A percentile compares a stretch with the other conserved stretches of the same genome.
These are phyloP conservation scores for Cymbidium sinense DNA, from an alignment of 106 monocot genomes.

Conservation along the genomic window DNA sequence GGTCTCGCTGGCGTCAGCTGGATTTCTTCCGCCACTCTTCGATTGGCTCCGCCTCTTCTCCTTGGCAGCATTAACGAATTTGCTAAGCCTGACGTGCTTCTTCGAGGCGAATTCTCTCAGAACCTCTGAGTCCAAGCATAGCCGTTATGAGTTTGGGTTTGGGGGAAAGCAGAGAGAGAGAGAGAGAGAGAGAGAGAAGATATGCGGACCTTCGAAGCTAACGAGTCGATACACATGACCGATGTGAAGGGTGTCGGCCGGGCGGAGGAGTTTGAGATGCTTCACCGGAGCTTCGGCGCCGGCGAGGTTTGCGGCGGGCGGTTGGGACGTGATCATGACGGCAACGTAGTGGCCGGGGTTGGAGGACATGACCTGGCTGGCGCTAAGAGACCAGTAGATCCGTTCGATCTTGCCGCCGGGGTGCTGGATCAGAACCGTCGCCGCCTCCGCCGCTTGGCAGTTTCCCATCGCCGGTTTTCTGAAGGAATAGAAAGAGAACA, in stretches of 20 bases:
- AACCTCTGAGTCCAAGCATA: not conserved
- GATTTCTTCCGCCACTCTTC: not conserved
- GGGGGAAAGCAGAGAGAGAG: not conserved
- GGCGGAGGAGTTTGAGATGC: slow-evolving; percentile 47
- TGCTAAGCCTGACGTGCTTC: not conserved
- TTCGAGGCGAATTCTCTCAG: not conserved
- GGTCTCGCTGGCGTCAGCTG: not conserved
- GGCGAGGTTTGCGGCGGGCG: not conserved
- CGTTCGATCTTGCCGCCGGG: slow-evolving; percentile 30
- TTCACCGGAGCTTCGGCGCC: slow-evolving; percentile 17
- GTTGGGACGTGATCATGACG: slow-evolving; percentile 8
- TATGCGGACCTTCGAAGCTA: slow-evolving; percentile 30
- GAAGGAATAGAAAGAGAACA: too few relatives aligned
- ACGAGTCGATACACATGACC: slow-evolving; percentile 47
- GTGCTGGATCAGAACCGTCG: slow-evolving; percentile 47
- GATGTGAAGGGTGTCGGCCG: slow-evolving; percentile 47
- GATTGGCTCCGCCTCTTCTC: not conserved
- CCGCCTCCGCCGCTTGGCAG: slow-evolving; percentile 49
- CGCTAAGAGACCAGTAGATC: slow-evolving; percentile 37
- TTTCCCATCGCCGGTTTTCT: slow-evolving; percentile 39
- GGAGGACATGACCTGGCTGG: slow-evolving; percentile 45
- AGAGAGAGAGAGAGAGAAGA: not conserved
- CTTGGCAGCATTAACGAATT: not conserved
- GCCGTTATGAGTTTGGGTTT: too few relatives aligned
- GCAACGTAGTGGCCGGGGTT: slow-evolving; percentile 68